phyloP scores from a whole-genome alignment of 2,329 filamentous ascomycete genomes.

The Microdochium nivale region DNA sequence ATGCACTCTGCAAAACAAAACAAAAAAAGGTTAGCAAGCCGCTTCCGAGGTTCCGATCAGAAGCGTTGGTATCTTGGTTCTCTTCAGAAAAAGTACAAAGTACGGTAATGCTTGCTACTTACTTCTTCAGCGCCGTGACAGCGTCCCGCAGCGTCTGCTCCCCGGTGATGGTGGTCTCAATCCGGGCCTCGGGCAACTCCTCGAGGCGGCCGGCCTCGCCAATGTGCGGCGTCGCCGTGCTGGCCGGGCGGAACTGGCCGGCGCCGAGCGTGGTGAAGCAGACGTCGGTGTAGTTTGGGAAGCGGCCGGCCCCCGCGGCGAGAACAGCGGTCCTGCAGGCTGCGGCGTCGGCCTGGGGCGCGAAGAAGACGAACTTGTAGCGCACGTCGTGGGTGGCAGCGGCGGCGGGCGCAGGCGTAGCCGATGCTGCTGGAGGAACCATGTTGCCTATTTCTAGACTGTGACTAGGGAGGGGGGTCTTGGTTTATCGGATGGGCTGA shows the following conservation, averaged over 20 bases:
- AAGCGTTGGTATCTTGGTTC: too few species aligned
- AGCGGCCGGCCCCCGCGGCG: neutral
- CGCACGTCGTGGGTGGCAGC: neutral
- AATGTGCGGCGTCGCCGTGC: slow-evolving; percentile 30
- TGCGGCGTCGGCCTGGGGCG: neutral
- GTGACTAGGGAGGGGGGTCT: too few species aligned
- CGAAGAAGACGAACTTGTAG: slow-evolving; percentile 1
- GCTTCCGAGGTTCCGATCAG: too few species aligned
- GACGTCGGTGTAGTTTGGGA: neutral
- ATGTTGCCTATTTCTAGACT: neutral
- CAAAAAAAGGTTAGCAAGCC: neutral
- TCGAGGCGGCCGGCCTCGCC: slow-evolving; percentile 50
- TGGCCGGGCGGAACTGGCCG: neutral
- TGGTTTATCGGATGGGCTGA: neutral
- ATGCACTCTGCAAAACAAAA: slow-evolving; percentile 27
- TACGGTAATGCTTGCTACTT: slow-evolving; percentile 16
- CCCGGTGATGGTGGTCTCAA: slow-evolving; percentile 55
- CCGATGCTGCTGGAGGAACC: neutral
- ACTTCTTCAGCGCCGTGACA: slow-evolving; percentile 59
- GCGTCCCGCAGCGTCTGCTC: slow-evolving; percentile 46
- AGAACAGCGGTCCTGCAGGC: neutral
- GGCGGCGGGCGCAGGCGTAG: too few species aligned
- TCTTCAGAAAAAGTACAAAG: slow-evolving; percentile 1
- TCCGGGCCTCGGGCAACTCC: slow-evolving; percentile 48
- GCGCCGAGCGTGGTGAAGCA: neutral